phyloP scores from a whole-genome alignment of 805 yeast genomes.

The Zygoascus biomembranicola region DNA sequence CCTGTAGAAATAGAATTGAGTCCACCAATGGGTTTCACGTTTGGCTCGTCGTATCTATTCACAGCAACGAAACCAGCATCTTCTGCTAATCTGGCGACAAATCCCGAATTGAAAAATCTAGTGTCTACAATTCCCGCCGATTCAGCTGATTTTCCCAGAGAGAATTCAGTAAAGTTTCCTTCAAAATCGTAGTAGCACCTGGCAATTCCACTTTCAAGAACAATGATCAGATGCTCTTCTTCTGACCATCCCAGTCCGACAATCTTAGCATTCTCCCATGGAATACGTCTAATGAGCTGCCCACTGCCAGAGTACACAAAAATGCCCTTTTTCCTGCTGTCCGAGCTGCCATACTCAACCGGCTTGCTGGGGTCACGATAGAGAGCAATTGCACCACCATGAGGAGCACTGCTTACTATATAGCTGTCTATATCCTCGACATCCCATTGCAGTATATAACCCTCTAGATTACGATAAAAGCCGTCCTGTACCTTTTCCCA shows the following conservation, averaged over 20 bases:
- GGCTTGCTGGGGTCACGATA: conserved; percentile 27
- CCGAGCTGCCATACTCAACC: conserved; percentile 17
- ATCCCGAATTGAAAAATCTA: conserved; percentile 35
- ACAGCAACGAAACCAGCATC: conserved; percentile 34
- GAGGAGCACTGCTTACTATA: conserved; percentile 42
- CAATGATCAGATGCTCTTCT: conserved; percentile 48
- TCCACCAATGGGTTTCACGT: conserved; percentile 15
- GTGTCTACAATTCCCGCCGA: conserved; percentile 29
- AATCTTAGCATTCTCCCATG: conserved; percentile 42
- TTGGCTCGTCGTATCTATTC: conserved; percentile 33
- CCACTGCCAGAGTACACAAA: conserved; percentile 28
- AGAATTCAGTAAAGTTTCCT: conserved; percentile 55
- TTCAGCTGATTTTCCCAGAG: conserved; percentile 31
- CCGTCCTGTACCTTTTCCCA: conserved; percentile 78
- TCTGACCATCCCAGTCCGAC: conserved; percentile 45
- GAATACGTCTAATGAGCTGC: conserved; percentile 16
- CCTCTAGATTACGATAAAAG: conserved; percentile 54
- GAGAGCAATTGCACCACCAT: conserved; percentile 48
- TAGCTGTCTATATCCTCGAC: conserved; percentile 32
- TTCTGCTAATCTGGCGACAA: conserved; percentile 37
- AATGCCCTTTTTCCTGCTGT: conserved; percentile 16
- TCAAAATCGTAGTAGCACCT: conserved; percentile 58
- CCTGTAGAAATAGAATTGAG: conserved; percentile 2
- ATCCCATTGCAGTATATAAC: conserved; percentile 49
- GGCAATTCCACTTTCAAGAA: conserved; percentile 43